A percentile compares a stretch with the other conserved stretches of the same genome.
phyloP scores from a whole-genome alignment of 1,284 basidiomycete genomes.

The Xerocomus nothofagi region DNA sequence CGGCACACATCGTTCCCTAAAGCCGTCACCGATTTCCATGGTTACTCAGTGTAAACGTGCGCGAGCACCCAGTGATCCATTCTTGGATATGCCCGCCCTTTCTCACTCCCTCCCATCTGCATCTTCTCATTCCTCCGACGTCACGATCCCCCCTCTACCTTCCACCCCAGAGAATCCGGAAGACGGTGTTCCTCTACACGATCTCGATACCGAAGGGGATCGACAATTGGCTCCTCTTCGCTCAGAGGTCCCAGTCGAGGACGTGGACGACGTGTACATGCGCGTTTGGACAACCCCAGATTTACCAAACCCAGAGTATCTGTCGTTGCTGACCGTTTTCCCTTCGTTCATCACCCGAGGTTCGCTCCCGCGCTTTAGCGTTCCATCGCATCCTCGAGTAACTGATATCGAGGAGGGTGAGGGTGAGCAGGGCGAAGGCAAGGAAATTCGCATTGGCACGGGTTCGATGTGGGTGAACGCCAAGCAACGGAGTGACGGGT shows the following conservation, averaged over 20 bases:
- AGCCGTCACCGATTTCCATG: constrained; percentile 40
- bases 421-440: constrained; percentile 49
- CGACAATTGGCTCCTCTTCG: constrained; percentile 36
- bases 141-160: constrained; percentile 37
- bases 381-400: constrained; percentile 31
- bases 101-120: constrained; percentile 50
- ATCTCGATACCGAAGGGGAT: constrained; percentile 36
- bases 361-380: constrained; percentile 63
- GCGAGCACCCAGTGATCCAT: constrained; percentile 76
- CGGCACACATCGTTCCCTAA: constrained; percentile 34
- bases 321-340: constrained; percentile 63
- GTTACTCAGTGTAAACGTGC: constrained; percentile 56
- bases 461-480: constrained; percentile 69
- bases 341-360: constrained; percentile 66
- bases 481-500: constrained; percentile 55
- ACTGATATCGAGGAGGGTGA: constrained; percentile 67
- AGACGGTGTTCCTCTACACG: constrained; percentile 40
- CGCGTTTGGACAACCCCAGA: constrained; percentile 73
- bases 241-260: constrained; percentile 44
- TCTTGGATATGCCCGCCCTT: constrained; percentile 64
- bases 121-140: constrained; percentile 55
- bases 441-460: constrained; percentile 65
- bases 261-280: constrained; percentile 52
- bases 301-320: constrained; percentile 63
- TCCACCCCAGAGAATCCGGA: constrained; percentile 37